Base-by-base conservation (phyloP, 2,329 filamentous ascomycete genomes). In the Coniochaeta prunicola region DNA sequence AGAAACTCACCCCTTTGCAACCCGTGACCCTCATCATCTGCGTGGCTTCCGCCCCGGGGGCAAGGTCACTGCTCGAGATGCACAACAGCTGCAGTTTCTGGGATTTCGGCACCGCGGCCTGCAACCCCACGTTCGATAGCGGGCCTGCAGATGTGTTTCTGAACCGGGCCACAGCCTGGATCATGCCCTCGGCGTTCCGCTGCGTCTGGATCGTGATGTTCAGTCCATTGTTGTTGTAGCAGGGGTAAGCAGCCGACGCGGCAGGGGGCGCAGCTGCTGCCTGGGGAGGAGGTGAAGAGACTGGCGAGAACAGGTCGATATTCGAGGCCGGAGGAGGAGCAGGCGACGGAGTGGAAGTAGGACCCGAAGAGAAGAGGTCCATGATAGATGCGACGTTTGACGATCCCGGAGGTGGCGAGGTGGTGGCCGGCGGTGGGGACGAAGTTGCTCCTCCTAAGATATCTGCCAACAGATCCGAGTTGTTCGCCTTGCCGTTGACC, bases 31-130 rank as follows among this genome's bases (percentile, higher is more conserved):
- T 89, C 91, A 99, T 96, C 68, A 87, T 82, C 76, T 97, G 94
- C 61, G 88, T 92, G 17, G 92, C 93, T 70, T 96, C 92, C 45
- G 88, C 84, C 15, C 91, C 91, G 7, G 87, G 85, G 13, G 79
- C 84, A 48, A 99, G 71, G 33, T 96, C 90, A 4, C 87, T 77
- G 64, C 85, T 90, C 64, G 91, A 96, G 64, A 99, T 96, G 60
- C 88, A 91, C 71, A 96, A 88, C 64, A 99, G 77, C 71, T 97
- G 92, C 67, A 99, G 76, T 72, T 94, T 96, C 75, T 99, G 94
- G 50, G 90, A 91, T 76, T 97, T 99, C 9, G 94, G 94, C 58
- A 99, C 94, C 0, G 94, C 94, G 48, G 93, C 94, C 73, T 99
- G 94, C 64, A 99, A 73, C 28, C 90, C 91, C 31, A 97, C 90